Evolutionary conservation across 352 stramenopile genomes (phyloP), one percentile per base, ranked within the genome.

Genomic region (Globisporangium takayamanum): DNA sequence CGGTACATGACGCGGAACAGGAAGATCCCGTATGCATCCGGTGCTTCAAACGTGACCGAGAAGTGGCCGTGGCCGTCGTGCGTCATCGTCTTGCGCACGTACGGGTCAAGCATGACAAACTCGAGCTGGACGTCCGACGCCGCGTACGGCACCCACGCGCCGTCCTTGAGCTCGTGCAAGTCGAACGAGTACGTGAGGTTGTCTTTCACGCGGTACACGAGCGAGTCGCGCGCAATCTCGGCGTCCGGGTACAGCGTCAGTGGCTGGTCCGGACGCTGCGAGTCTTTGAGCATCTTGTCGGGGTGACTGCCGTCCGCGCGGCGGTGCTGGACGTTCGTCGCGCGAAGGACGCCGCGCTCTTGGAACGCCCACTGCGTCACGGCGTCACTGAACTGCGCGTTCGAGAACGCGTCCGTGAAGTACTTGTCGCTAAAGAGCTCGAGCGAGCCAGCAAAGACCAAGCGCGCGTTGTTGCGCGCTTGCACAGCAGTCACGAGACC

Each of bases 91-190:
- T 87, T 97, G 57, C 91, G 78, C 55, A 97, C 83, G 66, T 97
- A 80, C 37, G 92, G 84, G 70, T 98, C 89, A 33, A 98, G 78
- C 92, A 98, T 98, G 46, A 97, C 89, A 56, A 98, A 98, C 70
- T 98, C 92, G 28, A 98, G 72, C 78, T 98, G 91, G 60, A 96
- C 72, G 49, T 97, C 89, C 33, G 86, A 70, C 25, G 87, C 80
- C 58, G 78, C 70, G 62, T 80, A 97, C 4, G 87, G 79, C 44
- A 72, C 57, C 88, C 88, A 97, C 68, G 81, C 57, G 42, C 86
- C 82, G 41, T 84, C 60, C 57, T 88, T 73, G 16, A 88, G 92
- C 67, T 97, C 87, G 57, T 97, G 78, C 39, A 98, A 67, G 58
- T 94, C 84, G 49, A 97, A 78, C 37, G 81, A 92, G 70, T 96